Evolutionary conservation across 371 early-diverging fungal species (phyloP), one percentile per base, ranked within the genome.

Genomic region (Mucor mucedo): DNA sequence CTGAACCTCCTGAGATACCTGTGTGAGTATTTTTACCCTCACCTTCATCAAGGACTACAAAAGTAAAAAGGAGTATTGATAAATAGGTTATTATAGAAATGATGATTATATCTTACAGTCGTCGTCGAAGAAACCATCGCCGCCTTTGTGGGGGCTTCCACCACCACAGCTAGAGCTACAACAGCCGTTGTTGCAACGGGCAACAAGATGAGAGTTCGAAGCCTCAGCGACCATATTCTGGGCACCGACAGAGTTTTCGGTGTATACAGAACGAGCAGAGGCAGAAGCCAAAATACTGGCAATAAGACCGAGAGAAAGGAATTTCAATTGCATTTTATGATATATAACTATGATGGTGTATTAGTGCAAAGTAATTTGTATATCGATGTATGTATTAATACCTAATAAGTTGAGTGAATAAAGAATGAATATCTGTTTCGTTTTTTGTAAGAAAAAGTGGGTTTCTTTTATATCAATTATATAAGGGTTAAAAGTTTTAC

Each of bases 291-390:
- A 50, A 29, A 60, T 30, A 40, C 52, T 60, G 11, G 61, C 61
- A 60, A 60, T 21, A 52, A 60, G 61, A 53, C 61, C 53, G 32
- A 60, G 61, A 42, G 61, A 42, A 32, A 60, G 14, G 42, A 60
- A 52, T 52, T 60, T 60, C 53, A 60, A 41, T 35, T 52, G 61
- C 61, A 60, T 60, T 52, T 60, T 59, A n/a, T 60, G 21, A 29
- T 16, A 30, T 10, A 30, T 13, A 30, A 30, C 29, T 50, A 30
- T 50, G 14, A 50, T 7, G 11, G 30, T 48, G 27, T 28, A 50
- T 30, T 11, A 6, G 32, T 21, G 1, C 3, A 13, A 30, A 29
- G 10, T 1, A 30, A 11, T 11, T 13, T 3, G 30, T 9, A 30
- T 30, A 30, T 10, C 28, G 21, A 29, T 6, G 29, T 32, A 13